These are phyloP conservation scores for Xylaria multiplex DNA, from an alignment of 2,329 filamentous ascomycete species.

Conservation along the genomic window DNA sequence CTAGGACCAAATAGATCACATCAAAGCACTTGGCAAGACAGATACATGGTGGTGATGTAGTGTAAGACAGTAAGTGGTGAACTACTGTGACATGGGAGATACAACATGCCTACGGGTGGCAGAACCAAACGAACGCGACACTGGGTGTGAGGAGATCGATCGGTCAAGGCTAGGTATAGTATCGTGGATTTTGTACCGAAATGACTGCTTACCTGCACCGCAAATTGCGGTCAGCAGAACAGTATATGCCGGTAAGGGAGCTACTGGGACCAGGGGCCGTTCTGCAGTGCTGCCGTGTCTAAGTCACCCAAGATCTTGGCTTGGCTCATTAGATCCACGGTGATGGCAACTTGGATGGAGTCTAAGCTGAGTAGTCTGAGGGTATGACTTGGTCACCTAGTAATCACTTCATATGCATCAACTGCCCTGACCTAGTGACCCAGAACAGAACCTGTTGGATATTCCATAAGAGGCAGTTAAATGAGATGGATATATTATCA, in stretches of 20 bases:
- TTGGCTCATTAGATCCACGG: constrained; percentile 21
- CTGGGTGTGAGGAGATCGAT: neutral
- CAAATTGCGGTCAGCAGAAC: constrained; percentile 34
- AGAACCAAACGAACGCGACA: constrained; percentile 2
- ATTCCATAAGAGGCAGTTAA: neutral
- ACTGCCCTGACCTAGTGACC: constrained; percentile 4
- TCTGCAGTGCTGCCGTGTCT: constrained; percentile 8
- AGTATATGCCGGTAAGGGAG: constrained; percentile 17
- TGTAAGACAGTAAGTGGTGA: constrained; percentile 4
- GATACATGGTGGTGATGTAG: constrained; percentile 11
- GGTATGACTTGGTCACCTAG: constrained; percentile 10
- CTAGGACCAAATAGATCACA: constrained; percentile 8
- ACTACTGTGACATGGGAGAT: constrained; percentile 8
- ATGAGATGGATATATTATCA: neutral
- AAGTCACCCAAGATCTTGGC: constrained; percentile 12
- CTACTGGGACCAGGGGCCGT: constrained; percentile 6
- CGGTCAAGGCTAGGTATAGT: constrained; percentile 7
- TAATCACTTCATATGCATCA: constrained; percentile 5
- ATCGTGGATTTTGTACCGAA: constrained; percentile 11
- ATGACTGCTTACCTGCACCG: constrained; percentile 16
- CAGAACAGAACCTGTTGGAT: neutral
- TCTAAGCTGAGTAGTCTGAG: neutral
- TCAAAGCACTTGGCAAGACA: constrained; percentile 23
- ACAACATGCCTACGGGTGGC: constrained; percentile 4
- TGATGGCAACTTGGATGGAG: constrained; percentile 15